phyloP scores from a whole-genome alignment of 176 grass and related monocot species.

The Rhipidocladum racemiflorum region DNA sequence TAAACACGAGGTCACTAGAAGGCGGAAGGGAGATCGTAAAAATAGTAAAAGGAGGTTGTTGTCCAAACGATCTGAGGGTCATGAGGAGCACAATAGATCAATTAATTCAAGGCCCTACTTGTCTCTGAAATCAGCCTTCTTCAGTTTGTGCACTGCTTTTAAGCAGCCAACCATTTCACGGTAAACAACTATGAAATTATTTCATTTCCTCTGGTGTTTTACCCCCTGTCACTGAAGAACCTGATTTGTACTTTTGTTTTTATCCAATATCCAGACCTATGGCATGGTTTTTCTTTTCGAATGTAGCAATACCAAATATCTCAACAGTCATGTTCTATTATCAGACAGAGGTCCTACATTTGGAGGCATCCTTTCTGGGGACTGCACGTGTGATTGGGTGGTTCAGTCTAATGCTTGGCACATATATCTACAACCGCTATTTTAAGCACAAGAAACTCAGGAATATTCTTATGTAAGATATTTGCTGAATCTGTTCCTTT shows the following conservation, averaged over 20 bases:
- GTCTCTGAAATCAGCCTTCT: conserved; percentile 54
- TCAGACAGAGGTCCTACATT: conserved; percentile 64
- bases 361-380: conserved; percentile 80
- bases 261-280: conserved; percentile 59
- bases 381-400: conserved; percentile 69
- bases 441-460: conserved; percentile 69
- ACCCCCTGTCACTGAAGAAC: background rate
- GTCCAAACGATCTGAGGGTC: conserved; percentile 27
- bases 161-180: conserved; percentile 60
- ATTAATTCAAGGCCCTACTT: conserved; percentile 18
- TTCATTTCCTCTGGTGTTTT: conserved; percentile 26
- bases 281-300: conserved; percentile 86
- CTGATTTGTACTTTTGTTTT: conserved; percentile 22
- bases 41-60: conserved; percentile 41
- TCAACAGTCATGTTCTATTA: conserved; percentile 90
- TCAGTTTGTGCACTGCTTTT: conserved; percentile 52
- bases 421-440: conserved; percentile 68
- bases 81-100: conserved; percentile 25
- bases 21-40: conserved; percentile 39
- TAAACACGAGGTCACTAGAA: conserved; percentile 33
- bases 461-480: conserved; percentile 69
- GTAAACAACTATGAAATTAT: conserved; percentile 37
- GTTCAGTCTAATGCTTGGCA: conserved; percentile 75
- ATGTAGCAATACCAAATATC: conserved; percentile 70
- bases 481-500: conserved; percentile 20